phyloP scores from a whole-genome alignment of 2,329 filamentous ascomycete genomes.

The Curvularia lunata region DNA sequence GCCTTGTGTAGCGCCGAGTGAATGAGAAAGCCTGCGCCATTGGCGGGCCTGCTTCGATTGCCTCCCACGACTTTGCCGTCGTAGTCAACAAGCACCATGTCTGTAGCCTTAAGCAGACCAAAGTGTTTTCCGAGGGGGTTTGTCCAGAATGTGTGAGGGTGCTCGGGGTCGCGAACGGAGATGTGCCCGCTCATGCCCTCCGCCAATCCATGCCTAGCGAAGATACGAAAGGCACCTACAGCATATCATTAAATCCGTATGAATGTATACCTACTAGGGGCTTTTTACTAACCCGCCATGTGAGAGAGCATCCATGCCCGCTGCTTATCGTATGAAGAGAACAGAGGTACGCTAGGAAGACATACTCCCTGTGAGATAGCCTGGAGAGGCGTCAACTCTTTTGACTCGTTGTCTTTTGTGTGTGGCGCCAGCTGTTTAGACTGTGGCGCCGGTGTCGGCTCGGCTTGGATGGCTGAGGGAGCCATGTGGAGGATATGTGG shows the following conservation, averaged over 20 bases:
- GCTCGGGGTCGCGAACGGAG: conserved; percentile 69
- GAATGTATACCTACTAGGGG: background rate
- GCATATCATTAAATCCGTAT: background rate
- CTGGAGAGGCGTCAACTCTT: conserved; percentile 45
- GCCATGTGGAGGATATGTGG: conserved; percentile 31
- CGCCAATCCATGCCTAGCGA: conserved; percentile 68
- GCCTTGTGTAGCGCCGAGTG: conserved; percentile 72
- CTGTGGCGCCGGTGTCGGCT: conserved; percentile 14
- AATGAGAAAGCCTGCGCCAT: conserved; percentile 73
- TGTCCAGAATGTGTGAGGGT: conserved; percentile 70
- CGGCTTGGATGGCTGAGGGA: conserved; percentile 36
- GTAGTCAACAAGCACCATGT: conserved; percentile 71
- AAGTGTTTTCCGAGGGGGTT: conserved; percentile 71
- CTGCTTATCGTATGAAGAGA: conserved; percentile 61
- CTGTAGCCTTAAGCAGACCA: conserved; percentile 66
- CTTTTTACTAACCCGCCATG: conserved; percentile 57
- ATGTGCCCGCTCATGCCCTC: conserved; percentile 75
- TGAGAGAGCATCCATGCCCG: conserved; percentile 69
- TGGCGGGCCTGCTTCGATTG: conserved; percentile 65
- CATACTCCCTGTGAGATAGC: conserved; percentile 56
- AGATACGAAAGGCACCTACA: conserved; percentile 67
- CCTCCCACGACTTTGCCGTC: conserved; percentile 69
- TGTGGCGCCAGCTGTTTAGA: conserved; percentile 30
- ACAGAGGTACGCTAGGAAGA: conserved; percentile 63
- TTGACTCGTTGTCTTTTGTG: conserved; percentile 28